Base-by-base conservation (phyloP, 345 rosid species). In the Murraya koenigii region DNA sequence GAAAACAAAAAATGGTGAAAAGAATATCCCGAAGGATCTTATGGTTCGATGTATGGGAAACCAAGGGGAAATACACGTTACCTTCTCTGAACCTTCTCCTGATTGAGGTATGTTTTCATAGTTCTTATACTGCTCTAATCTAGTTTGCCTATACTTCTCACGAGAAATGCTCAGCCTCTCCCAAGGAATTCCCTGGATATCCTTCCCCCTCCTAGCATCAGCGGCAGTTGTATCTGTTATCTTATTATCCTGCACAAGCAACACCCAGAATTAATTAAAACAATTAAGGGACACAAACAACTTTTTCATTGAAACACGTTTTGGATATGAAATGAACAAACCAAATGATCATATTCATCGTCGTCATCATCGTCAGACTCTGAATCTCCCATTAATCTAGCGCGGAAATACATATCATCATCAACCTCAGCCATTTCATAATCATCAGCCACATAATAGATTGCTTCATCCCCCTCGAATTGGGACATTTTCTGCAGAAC, bases 171-270 rank as follows among this genome's bases (percentile, higher is more conserved):
- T 86, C 75, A 88, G 76, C 38, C 86, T 84, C 36, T 84, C 87
- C 91, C 91, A 88, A 47, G 91, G 91, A 78, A 88, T 88, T 22
- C 88, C 91, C 77, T 88, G 89, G 70, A 88, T 86, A 77, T 88
- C 91, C 80, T 78, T 86, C 60, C 89, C 91, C 71, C 75, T 80
- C 78, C 91, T 84, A 80, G 91, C 88, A 75, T 88, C 87, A 13
- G 89, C 85, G 65, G 89, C 84, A 44, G 88, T 84, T 8, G 87
- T 86, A 76, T 88, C 91, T 19, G 84, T 68, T 63, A 86, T 77
- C 79, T 79, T 85, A 63, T 75, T 80, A 71, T 83, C 84, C 89
- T 88, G 86, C 71, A 73, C 26, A 79, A 73, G 44, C 41, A 41
- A 75, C 47, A 72, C 13, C 28, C 20, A 76, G 55, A 20, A 74